phyloP scores from a whole-genome alignment of 768 basidiomycete genomes.

The Leccinum incarnatum region DNA sequence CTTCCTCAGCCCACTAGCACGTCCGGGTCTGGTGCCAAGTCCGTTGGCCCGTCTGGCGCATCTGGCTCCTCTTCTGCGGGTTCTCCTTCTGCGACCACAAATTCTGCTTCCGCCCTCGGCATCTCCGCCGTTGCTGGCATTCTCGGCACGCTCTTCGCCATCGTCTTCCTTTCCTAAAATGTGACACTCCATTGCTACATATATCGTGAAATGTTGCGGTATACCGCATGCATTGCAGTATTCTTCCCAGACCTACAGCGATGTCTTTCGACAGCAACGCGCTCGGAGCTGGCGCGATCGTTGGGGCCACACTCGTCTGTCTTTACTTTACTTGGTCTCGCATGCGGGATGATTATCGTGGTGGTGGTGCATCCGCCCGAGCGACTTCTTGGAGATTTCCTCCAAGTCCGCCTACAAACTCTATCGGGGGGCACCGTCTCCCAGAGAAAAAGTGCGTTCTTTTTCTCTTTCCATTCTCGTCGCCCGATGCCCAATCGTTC shows the following conservation, averaged over 20 bases:
- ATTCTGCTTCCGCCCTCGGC: conserved; percentile 24
- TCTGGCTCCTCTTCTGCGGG: conserved; percentile 11
- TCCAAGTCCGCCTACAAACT: conserved; percentile 7
- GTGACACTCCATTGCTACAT: background rate
- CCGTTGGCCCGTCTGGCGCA: conserved; percentile 1
- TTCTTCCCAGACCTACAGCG: background rate
- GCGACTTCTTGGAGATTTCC: background rate
- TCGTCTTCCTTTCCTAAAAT: conserved; percentile 38
- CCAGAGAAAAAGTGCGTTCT: conserved; percentile 2
- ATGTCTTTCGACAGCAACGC: background rate
- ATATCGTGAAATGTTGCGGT: background rate
- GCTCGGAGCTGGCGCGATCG: background rate
- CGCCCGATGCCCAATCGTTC: background rate
- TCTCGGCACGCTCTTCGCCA: conserved; percentile 35
- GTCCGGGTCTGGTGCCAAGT: background rate
- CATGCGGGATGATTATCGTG: background rate
- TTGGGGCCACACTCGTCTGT: background rate
- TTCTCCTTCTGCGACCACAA: conserved; percentile 17
- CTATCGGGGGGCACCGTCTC: conserved; percentile 3
- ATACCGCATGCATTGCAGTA: background rate
- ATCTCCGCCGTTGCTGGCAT: conserved; percentile 34
- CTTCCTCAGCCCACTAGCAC: conserved; percentile 15
- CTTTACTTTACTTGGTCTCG: conserved; percentile 2
- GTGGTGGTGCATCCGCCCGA: background rate
- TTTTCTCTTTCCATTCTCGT: background rate